Base-by-base conservation (phyloP, 176 grass and related monocot genomes). In the Lolium multiflorum region DNA sequence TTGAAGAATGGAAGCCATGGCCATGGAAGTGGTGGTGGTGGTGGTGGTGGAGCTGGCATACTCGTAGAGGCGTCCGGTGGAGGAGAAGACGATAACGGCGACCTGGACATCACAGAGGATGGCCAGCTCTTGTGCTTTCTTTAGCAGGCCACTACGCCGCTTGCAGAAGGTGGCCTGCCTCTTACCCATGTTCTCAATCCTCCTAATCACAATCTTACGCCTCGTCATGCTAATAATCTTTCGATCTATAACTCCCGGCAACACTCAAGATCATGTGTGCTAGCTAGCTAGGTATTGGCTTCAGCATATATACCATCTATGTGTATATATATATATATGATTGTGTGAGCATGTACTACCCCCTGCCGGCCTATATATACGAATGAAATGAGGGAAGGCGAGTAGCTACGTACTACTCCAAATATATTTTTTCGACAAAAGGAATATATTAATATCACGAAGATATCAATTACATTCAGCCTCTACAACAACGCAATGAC, bases 101-200 rank as follows among this genome's bases (percentile, higher is more conserved):
- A 50, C 71, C 46, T 74, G 44, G 21, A 50, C 46, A 25, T 74
- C 21, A 3, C 21, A 74, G 44, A 74, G 71, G 44, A 50, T 74
- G 44, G 44, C 46, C 46, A 74, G 71, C 71, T 74, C 44, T 25
- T 22, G 44, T 50, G 71, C 71, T 50, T 74, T 74, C 71, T 74
- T 49, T 43, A 74, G 13, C 6, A 50, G 71, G 3, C 70, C 41
- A 72, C 5, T 11, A 0, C 46, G 71, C 21, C 46, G 71, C 46
- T 74, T 71, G 69, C 38, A n/a, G 18, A 44, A 71, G 18, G 38
- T 71, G 67, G 39, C 67, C 18, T 44, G 66, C 66, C 66, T 69
- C 7, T 17, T 69, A 3, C 16, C 12, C 39, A 46, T 71, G 69
- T 22, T 71, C 20, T 71, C 69, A 71, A 71, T 46, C 39, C 69